Percentiles rank a stretch among this genome's conserved stretches.
Evolutionary conservation across 495 filamentous ascomycete genomes (phyloP).

Genomic region (Jackrogersella minutella): DNA sequence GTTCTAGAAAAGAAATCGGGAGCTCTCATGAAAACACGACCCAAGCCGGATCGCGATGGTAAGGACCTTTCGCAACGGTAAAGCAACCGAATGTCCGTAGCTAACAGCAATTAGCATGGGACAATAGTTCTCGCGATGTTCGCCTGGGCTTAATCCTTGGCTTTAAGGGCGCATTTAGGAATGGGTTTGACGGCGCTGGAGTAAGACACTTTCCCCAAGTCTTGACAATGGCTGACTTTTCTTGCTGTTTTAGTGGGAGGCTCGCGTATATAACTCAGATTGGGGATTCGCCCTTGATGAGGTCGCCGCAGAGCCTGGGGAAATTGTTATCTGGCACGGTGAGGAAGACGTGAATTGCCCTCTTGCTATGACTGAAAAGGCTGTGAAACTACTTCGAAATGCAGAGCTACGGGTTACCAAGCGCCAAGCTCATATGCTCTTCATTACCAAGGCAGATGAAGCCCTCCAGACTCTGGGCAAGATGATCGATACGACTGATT

Average conservation of each 20-base stretch:
- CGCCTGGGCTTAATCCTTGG: conserved; percentile 1
- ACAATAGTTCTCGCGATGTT: not conserved
- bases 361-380: conserved; percentile 28
- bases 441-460: conserved; percentile 17
- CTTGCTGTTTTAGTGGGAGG: conserved; percentile 17
- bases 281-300: conserved; percentile 29
- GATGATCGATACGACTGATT: conserved; percentile 12
- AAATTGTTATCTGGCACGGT: conserved; percentile 23
- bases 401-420: conserved; percentile 5
- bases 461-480: conserved; percentile 5
- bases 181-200: conserved; percentile 4
- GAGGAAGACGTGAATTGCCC: conserved; percentile 23
- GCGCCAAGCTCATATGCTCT: conserved; percentile 20
- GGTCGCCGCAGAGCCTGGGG: not conserved
- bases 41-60: conserved; percentile 10
- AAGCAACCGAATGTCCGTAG: not conserved
- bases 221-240: not conserved
- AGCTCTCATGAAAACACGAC: conserved; percentile 1
- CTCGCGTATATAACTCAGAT: conserved; percentile 8
- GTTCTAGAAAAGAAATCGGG: not conserved
- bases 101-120: conserved; percentile 13
- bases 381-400: conserved; percentile 15
- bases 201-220: conserved; percentile 6
- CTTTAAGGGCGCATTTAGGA: conserved; percentile 5
- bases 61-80: not conserved